Base-by-base conservation (phyloP, 2,329 filamentous ascomycete species). In the Xylariaceae sp. region DNA sequence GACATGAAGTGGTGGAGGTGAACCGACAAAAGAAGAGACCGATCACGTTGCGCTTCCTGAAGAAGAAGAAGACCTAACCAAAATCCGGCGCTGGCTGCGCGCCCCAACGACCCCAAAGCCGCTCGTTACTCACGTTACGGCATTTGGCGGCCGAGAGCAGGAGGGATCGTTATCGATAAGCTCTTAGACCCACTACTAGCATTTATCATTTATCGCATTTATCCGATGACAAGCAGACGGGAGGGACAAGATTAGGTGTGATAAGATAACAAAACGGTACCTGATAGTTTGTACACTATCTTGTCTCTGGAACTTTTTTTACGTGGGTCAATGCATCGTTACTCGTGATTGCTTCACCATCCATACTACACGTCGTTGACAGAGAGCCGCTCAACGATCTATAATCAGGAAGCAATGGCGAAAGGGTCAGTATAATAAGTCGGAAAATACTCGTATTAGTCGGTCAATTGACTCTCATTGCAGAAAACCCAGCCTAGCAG, bases 401-500 rank as follows among this genome's bases (percentile, higher is more conserved):
- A 29, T 34, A 36, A 54, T 17, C 4, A 6, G 41, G 45, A 31
- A 37, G 41, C 28, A 33, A 75, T 75, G 73, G 67, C 63, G 2
- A 73, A 72, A 66, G 58, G 51, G 72, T 74, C 53, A 59, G 68
- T 49, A 41, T 16, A 43, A 14, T 11, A 11, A 33, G 5, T 7
- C 2, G 14, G 19, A 16, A 6, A n/a, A 19, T 12, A 34, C 1
- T 11, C 3, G n/a, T 19, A 14, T 37, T 1, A 28, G 47, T 56
- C 7, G 6, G 11, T 16, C n/a, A 33, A 60, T 51, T 69, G 55
- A 68, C 50, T 33, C 14, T 6, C 14, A n/a, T 41, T 47, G 19
- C 61, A 81, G 77, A 63, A 74, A 74, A 69, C 66, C 70, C 41
- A 65, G 67, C 54, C 66, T 85, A 58, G 64, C 73, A 48, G 78